Conservation (phyloP, 441 rosid genomes). For the Breynia disticha region DNA sequence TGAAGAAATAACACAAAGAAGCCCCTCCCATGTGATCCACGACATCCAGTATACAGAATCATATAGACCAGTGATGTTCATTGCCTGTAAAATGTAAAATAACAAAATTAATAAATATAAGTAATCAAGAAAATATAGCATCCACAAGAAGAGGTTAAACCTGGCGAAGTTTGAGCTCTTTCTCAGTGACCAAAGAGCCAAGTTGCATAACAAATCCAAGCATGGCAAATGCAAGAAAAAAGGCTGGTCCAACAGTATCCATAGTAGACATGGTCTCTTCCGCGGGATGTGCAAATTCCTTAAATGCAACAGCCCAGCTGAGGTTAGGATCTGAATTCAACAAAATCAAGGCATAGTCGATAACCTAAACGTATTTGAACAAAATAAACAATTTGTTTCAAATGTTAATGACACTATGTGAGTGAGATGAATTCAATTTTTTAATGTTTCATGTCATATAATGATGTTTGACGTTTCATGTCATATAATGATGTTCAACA, state of each 20-base stretch:
- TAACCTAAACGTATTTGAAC: not conserved
- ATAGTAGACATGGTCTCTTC: slow-evolving; percentile 23
- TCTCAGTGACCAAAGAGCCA: slow-evolving; percentile 62
- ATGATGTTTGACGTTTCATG: no score
- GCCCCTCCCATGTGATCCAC: slow-evolving; percentile 87
- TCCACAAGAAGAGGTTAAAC: slow-evolving; percentile 31
- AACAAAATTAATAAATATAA: slow-evolving; percentile 4
- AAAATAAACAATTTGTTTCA: not conserved
- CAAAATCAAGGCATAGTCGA: not conserved
- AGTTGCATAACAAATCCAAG: slow-evolving; percentile 81
- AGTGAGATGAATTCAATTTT: no score
- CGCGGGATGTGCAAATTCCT: slow-evolving; percentile 75
- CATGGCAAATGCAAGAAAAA: slow-evolving; percentile 88
- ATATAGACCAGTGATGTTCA: slow-evolving; percentile 80
- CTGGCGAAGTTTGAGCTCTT: slow-evolving; percentile 97
- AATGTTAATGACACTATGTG: no score
- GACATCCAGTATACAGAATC: slow-evolving; percentile 91
- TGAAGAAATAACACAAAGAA: slow-evolving; percentile 55
- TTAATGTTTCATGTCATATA: no score
- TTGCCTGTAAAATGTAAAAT: slow-evolving; percentile 42
- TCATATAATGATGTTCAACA: no score
- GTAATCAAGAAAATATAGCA: not conserved
- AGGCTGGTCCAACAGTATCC: slow-evolving; percentile 43
- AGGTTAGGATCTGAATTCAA: slow-evolving; percentile 43
- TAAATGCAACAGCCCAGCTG: slow-evolving; percentile 63